These are phyloP conservation scores for Paxillus rubicundulus DNA, from an alignment of 768 basidiomycete genomes.

Conservation along the genomic window DNA sequence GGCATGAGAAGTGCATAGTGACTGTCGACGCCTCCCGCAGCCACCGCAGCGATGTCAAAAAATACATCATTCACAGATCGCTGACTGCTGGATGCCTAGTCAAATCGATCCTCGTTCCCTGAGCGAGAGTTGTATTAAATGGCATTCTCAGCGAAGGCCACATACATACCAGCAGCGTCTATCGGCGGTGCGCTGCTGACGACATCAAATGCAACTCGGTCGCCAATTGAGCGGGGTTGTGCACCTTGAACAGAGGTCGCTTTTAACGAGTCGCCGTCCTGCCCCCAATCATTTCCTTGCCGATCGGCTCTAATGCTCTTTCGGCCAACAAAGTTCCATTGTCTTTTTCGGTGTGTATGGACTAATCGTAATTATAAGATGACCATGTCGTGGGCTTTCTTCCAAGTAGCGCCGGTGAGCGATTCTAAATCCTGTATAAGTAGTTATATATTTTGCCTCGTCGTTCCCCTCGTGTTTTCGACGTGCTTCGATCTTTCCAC, in stretches of 20 bases:
- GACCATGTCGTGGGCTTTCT: background rate
- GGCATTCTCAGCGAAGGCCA: slow-evolving; percentile 8
- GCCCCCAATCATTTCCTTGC: slow-evolving; percentile 22
- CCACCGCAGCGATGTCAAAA: slow-evolving; percentile 14
- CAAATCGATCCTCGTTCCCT: slow-evolving; percentile 1
- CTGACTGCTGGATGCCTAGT: slow-evolving; percentile 4
- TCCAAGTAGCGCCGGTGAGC: background rate
- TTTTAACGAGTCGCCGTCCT: slow-evolving; percentile 24
- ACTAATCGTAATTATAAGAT: no score
- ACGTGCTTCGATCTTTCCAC: slow-evolving; percentile 23
- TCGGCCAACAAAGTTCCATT: slow-evolving; percentile 7
- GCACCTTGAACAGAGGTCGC: slow-evolving; percentile 5
- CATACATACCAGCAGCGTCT: slow-evolving; percentile 16
- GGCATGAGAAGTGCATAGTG: no score
- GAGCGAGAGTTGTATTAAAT: background rate
- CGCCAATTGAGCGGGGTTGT: slow-evolving; percentile 21
- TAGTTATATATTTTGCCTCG: slow-evolving; percentile 12
- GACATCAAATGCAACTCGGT: slow-evolving; percentile 14
- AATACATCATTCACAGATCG: slow-evolving; percentile 13
- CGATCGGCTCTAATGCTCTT: slow-evolving; percentile 25
- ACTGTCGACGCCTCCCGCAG: background rate
- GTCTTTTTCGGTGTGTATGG: no score
- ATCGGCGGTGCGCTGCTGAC: slow-evolving; percentile 8
- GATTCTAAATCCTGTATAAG: slow-evolving; percentile 14
- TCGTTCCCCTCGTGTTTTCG: slow-evolving; percentile 24